These are phyloP conservation scores for Penicillium sp. DNA, from an alignment of 2,329 filamentous ascomycete genomes.

Conservation along the genomic window DNA sequence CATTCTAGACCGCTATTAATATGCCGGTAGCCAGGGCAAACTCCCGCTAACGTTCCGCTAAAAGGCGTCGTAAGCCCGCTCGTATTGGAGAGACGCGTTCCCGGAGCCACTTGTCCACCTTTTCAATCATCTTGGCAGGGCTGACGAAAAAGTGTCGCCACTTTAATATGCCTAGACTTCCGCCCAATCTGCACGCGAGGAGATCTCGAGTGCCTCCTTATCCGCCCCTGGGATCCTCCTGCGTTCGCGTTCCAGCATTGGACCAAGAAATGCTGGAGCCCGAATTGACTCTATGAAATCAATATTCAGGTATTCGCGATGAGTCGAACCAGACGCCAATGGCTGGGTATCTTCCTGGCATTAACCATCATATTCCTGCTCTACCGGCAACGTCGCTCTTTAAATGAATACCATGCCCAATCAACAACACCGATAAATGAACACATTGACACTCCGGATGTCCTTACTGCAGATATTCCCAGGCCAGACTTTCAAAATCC, in stretches of 20 bases:
- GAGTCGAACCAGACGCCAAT: conserved; percentile 16
- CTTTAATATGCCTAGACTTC: neutral
- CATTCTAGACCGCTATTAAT: neutral
- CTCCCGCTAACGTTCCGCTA: neutral
- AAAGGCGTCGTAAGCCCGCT: neutral
- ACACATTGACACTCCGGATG: neutral
- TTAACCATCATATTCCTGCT: conserved; percentile 9
- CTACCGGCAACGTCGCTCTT: conserved; percentile 42
- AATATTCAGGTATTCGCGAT: conserved; percentile 3
- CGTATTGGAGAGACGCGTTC: conserved; percentile 4
- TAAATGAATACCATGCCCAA: neutral
- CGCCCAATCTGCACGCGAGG: neutral
- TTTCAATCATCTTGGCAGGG: neutral
- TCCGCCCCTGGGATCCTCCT: neutral
- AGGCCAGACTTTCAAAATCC: neutral
- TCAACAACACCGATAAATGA: neutral
- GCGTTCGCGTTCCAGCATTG: neutral
- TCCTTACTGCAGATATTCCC: neutral
- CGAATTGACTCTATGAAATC: neutral
- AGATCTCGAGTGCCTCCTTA: neutral
- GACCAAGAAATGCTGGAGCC: conserved; percentile 5
- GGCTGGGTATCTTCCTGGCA: conserved; percentile 9
- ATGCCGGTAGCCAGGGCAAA: neutral
- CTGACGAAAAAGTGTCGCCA: neutral
- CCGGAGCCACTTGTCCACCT: neutral